phyloP scores from a whole-genome alignment of 108 stramenopile species.

The Poteriospumella lacustris region DNA sequence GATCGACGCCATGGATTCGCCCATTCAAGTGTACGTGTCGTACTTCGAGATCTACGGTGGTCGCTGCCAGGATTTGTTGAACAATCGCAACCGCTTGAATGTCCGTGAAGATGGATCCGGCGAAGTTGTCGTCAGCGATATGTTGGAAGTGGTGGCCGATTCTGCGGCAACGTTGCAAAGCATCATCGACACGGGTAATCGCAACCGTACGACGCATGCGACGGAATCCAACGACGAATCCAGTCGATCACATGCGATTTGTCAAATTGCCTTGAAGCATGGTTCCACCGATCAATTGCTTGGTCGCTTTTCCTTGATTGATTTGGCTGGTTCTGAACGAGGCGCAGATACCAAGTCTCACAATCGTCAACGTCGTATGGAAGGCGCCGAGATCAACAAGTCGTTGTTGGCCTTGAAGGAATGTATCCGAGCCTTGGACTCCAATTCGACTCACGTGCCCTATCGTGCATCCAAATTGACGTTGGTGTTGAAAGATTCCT shows the following conservation, averaged over 20 bases:
- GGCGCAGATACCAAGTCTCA: conserved; percentile 91
- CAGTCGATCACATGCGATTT: conserved; percentile 92
- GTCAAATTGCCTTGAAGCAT: conserved; percentile 81
- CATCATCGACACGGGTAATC: conserved; percentile 75
- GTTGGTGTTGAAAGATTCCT: conserved; percentile 71
- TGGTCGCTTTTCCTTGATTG: conserved; percentile 86
- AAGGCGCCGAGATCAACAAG: conserved; percentile 96
- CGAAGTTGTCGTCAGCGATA: conserved; percentile 79
- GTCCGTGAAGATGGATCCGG: conserved; percentile 92
- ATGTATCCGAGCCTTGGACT: conserved; percentile 91
- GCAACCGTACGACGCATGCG: conserved; percentile 85
- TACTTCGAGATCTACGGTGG: conserved; percentile 98
- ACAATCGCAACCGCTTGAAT: conserved; percentile 76
- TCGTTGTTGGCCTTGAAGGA: conserved; percentile 89
- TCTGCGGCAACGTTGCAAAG: conserved; percentile 68
- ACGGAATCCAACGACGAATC: conserved; percentile 73
- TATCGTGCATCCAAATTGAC: conserved; percentile 97
- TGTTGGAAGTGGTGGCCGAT: conserved; percentile 65
- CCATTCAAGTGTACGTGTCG: conserved; percentile 61
- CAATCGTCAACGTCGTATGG: conserved; percentile 81
- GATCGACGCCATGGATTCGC: background rate
- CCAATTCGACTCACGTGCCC: conserved; percentile 82
- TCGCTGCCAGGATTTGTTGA: conserved; percentile 86
- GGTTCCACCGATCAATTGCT: conserved; percentile 50
- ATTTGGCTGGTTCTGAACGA: conserved; percentile 92